A percentile compares a stretch with the other conserved stretches of the same genome.
Conservation (phyloP, 768 basidiomycete genomes). For the Suillus lakei region DNA sequence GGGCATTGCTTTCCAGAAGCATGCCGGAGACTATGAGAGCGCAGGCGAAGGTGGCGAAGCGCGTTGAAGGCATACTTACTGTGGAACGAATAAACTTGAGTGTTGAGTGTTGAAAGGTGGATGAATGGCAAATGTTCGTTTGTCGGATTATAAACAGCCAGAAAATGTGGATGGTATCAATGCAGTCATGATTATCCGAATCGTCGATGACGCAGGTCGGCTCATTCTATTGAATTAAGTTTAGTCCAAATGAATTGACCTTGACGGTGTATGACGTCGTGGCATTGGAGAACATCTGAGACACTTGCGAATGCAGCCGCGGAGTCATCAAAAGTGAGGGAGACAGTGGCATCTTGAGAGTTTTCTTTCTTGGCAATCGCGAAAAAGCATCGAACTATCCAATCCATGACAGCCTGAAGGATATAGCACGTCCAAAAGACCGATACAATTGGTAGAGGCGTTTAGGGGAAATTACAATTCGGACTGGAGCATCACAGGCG, state of each 20-base stretch:
- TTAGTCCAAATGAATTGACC: neutral
- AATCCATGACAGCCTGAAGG: neutral
- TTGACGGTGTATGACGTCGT: neutral
- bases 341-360: neutral
- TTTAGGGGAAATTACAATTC: neutral
- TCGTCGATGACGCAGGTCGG: neutral
- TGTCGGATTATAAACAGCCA: neutral
- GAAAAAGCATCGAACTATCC: neutral
- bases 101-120: neutral
- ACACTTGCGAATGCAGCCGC: neutral
- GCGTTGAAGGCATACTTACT: neutral
- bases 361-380: neutral
- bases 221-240: neutral
- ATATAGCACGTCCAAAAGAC: neutral
- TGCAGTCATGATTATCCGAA: too few species aligned
- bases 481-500: neutral
- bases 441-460: neutral
- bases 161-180: neutral
- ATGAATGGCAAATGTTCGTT: neutral
- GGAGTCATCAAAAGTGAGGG: neutral
- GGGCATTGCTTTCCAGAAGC: conserved; percentile 40
- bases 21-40: conserved; percentile 16
- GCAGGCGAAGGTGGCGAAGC: conserved; percentile 10
- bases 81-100: neutral
- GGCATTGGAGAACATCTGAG: neutral